These are phyloP conservation scores for Penicillium sp. DNA, from an alignment of 2,329 filamentous ascomycete species.

Conservation along the genomic window DNA sequence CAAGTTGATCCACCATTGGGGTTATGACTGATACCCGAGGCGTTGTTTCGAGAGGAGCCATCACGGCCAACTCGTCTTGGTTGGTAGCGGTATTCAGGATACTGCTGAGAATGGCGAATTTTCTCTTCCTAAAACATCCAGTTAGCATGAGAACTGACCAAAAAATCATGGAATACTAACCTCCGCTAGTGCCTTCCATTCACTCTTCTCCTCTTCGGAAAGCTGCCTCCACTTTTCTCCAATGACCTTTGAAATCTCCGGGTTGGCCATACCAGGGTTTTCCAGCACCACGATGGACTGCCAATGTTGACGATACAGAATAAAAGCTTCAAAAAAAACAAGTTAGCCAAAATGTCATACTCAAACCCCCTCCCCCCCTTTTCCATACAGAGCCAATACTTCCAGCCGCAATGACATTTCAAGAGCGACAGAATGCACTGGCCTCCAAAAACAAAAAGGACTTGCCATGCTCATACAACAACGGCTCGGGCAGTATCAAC, in stretches of 20 bases:
- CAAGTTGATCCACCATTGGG: slow-evolving; percentile 47
- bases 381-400: slow-evolving; percentile 2
- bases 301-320: slow-evolving; percentile 92
- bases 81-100: slow-evolving; percentile 93
- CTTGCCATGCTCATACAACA: slow-evolving; percentile 30
- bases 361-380: not conserved
- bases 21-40: slow-evolving; percentile 45
- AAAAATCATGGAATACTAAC: slow-evolving; percentile 49
- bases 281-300: slow-evolving; percentile 80
- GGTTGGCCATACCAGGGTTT: slow-evolving; percentile 89
- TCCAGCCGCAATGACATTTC: not conserved
- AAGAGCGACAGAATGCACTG: slow-evolving; percentile 24
- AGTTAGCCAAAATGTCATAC: not conserved
- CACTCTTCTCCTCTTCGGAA: slow-evolving; percentile 73
- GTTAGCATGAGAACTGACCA: slow-evolving; percentile 1
- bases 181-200: slow-evolving; percentile 89
- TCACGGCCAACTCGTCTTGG: slow-evolving; percentile 73
- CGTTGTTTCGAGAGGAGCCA: slow-evolving; percentile 46
- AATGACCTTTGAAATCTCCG: slow-evolving; percentile 96
- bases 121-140: slow-evolving; percentile 73
- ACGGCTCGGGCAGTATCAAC: slow-evolving; percentile 41
- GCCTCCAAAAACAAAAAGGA: slow-evolving; percentile 28
- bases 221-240: slow-evolving; percentile 89
- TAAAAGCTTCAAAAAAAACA: slow-evolving; percentile 76
- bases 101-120: slow-evolving; percentile 82